Percentiles rank a stretch among this genome's conserved stretches.
These are phyloP conservation scores for Hypoxylon subgilvum DNA, from an alignment of 495 filamentous ascomycete genomes.

Conservation along the genomic window DNA sequence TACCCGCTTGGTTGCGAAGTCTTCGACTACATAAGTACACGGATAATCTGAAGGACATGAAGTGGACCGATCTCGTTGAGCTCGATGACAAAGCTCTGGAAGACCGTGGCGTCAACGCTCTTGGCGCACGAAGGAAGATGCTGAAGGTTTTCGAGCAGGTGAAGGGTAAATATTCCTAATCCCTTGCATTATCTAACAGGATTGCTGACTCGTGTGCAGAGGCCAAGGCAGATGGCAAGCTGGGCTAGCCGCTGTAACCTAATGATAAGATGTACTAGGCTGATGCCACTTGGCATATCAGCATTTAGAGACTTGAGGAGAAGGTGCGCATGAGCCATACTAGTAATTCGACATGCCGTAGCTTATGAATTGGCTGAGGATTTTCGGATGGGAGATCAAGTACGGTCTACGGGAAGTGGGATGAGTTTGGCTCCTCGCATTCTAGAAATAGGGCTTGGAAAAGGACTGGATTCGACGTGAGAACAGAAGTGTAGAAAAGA, in stretches of 20 bases:
- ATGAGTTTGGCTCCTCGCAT: constrained; percentile 5
- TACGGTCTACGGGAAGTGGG: constrained; percentile 7
- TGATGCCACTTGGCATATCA: constrained; percentile 3
- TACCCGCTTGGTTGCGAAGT: constrained; percentile 93
- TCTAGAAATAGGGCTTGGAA: constrained; percentile 15
- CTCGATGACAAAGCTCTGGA: constrained; percentile 93
- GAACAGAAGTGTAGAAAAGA: constrained; percentile 1
- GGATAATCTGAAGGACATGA: constrained; percentile 94
- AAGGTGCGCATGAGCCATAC: not conserved
- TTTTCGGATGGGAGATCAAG: not conserved
- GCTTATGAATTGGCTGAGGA: not conserved
- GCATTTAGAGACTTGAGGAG: constrained; percentile 10
- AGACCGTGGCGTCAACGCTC: constrained; percentile 90
- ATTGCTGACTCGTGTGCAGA: constrained; percentile 45
- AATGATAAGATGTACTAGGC: constrained; percentile 22
- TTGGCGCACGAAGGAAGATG: constrained; percentile 97
- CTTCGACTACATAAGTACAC: constrained; percentile 98
- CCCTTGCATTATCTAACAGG: not conserved
- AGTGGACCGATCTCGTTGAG: constrained; percentile 92
- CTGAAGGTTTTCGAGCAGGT: constrained; percentile 99
- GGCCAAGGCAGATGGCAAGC: constrained; percentile 71
- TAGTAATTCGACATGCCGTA: not conserved
- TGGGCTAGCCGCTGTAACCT: constrained; percentile 43
- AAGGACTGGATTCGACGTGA: not conserved
- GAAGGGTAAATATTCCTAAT: constrained; percentile 57